Percentiles rank a stretch among this genome's conserved stretches.
phyloP scores from a whole-genome alignment of 805 yeast species.

The Candida khao-thaluensis region DNA sequence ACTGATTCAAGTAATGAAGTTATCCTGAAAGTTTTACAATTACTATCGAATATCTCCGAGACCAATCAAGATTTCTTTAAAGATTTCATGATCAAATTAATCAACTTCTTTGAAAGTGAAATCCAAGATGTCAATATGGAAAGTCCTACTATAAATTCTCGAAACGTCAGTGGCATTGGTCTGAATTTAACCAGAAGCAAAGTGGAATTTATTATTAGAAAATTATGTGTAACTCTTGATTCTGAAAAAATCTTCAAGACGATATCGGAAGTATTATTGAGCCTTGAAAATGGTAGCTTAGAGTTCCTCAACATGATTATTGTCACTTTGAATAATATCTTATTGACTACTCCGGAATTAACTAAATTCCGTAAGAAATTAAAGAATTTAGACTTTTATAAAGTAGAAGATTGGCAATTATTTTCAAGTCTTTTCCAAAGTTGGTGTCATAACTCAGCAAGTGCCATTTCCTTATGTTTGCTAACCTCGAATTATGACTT shows the following conservation, averaged over 20 bases:
- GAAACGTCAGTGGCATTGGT: background rate
- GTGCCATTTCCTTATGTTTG: slow-evolving; percentile 80
- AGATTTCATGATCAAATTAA: slow-evolving; percentile 68
- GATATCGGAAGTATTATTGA: slow-evolving; percentile 69
- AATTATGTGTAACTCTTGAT: slow-evolving; percentile 75
- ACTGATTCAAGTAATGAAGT: slow-evolving; percentile 74
- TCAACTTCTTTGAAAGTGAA: slow-evolving; percentile 70
- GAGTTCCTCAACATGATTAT: slow-evolving; percentile 78
- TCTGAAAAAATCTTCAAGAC: slow-evolving; percentile 83
- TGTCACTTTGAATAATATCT: slow-evolving; percentile 81
- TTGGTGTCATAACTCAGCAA: slow-evolving; percentile 91
- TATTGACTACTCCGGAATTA: slow-evolving; percentile 84
- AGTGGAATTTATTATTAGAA: slow-evolving; percentile 75
- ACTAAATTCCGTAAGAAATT: slow-evolving; percentile 65
- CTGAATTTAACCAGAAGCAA: slow-evolving; percentile 35
- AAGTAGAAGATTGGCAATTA: slow-evolving; percentile 60
- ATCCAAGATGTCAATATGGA: slow-evolving; percentile 15
- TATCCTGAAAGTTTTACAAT: slow-evolving; percentile 66
- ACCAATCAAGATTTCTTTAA: slow-evolving; percentile 75
- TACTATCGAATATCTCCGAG: slow-evolving; percentile 72
- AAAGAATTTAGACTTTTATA: slow-evolving; percentile 49
- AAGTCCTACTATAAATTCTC: slow-evolving; percentile 8
- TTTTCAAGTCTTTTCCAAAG: slow-evolving; percentile 78
- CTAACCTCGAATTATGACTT: slow-evolving; percentile 86
- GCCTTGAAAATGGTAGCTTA: slow-evolving; percentile 50